Base-by-base conservation (phyloP, 148 eudicot species). In the Fallopia convolvulus region DNA sequence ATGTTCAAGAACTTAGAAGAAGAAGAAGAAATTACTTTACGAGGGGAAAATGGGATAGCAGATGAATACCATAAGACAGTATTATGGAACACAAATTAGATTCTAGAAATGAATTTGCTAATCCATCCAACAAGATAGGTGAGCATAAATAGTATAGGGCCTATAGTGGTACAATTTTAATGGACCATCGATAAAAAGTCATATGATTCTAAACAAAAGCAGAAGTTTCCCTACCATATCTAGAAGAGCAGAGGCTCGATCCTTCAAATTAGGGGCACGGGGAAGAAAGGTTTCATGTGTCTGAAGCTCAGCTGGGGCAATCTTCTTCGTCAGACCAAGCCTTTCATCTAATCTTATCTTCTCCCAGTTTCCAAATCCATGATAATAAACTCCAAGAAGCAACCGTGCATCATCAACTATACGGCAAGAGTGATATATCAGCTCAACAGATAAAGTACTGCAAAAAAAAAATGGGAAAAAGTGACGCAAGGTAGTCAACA, bases 321-420 rank as follows among this genome's bases (percentile, higher is more conserved):
- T 96, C 88, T 96, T 96, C 86, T 96, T 96, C 15, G 80, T 80
- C 66, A 96, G 85, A 44, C 97, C 98, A 42, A 96, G 97, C 76
- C 81, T 90, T 74, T 90, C 97, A 89, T 96, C 99, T 74, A 96
- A 75, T 79, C 99, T 87, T 79, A 93, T 96, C 81, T 83, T 88
- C 82, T 96, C 99, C 99, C 99, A 96, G 83, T 96, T 93, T 76
- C 99, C 98, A 87, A 96, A 96, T 52, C 99, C 99, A 86, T 96
- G 92, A 80, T 87, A 93, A 81, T 93, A 85, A 74, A 96, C 90
- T 73, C 99, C 99, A 81, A 96, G 83, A 74, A 96, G 97, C 88
- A 96, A 83, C 84, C 91, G 87, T 30, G 94, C 97, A 85, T 96
- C 99, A 86, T 96, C 99, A 92, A 91, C 99, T 96, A 79, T 68